A percentile compares a stretch with the other conserved stretches of the same genome.
These are phyloP conservation scores for Collybiopsis confluens DNA, from an alignment of 768 basidiomycete species.

Conservation along the genomic window DNA sequence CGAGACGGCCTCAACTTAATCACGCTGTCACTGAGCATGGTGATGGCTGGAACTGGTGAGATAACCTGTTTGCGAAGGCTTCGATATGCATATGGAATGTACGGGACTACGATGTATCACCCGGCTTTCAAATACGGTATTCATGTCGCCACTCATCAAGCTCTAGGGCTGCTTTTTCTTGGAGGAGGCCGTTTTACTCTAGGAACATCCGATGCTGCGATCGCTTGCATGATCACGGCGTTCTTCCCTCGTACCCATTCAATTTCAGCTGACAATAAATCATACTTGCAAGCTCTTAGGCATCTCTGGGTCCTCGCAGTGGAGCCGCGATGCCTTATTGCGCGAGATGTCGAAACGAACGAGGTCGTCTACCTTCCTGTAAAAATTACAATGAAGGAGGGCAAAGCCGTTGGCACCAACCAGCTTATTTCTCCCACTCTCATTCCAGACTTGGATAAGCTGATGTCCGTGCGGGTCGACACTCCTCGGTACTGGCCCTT, in stretches of 20 bases:
- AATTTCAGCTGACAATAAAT: conserved; percentile 79
- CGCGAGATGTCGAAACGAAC: conserved; percentile 86
- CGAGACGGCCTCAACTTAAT: conserved; percentile 87
- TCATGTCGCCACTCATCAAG: conserved; percentile 87
- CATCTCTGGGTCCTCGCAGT: conserved; percentile 96
- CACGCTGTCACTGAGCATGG: conserved; percentile 81
- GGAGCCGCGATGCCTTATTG: conserved; percentile 89
- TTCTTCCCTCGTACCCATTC: conserved; percentile 90
- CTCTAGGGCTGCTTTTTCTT: conserved; percentile 88
- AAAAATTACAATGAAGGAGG: conserved; percentile 77
- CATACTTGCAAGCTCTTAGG: conserved; percentile 87
- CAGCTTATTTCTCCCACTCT: conserved; percentile 90
- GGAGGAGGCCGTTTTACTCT: conserved; percentile 90
- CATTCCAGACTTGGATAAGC: conserved; percentile 80
- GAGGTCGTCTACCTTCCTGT: conserved; percentile 92
- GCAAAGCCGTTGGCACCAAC: conserved; percentile 54
- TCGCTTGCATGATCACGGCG: conserved; percentile 83
- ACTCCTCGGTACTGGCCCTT: conserved; percentile 97
- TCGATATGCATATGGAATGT: conserved; percentile 87
- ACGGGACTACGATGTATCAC: conserved; percentile 56
- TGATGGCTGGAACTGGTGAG: conserved; percentile 98
- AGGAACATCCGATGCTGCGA: conserved; percentile 87
- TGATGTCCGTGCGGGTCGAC: conserved; percentile 82
- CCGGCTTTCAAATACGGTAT: conserved; percentile 79
- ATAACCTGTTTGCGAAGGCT: conserved; percentile 83